Base-by-base conservation (phyloP, 495 filamentous ascomycete species). In the Tricharina praecox region DNA sequence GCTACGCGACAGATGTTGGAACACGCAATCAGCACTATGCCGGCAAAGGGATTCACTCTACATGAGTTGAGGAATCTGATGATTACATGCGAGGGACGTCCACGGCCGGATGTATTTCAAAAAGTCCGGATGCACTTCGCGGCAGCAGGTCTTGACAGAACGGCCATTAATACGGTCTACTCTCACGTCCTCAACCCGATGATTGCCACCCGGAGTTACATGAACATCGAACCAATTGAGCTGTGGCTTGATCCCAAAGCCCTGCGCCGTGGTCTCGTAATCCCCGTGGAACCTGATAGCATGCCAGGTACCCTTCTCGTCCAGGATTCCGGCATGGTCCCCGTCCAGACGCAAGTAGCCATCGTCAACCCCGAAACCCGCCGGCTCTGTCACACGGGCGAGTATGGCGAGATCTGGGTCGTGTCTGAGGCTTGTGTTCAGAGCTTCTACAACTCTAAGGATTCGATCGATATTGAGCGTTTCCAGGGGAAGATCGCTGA, bases 1-100 rank as follows among this genome's bases (percentile, higher is more conserved):
- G 90, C 90, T 23, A 97, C 90, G 1, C 78, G 81, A n/a, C 90
- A 97, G 64, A 97, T 97, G 90, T 69, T 97, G 47, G 92, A 96
- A 60, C 85, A 94, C 59, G 90, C 86, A 21, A 95, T 96, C 71
- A 77, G 69, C 37, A 69, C 34, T n/a, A 86, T 88, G 70, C 78
- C 82, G 19, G 87, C 82, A 21, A 96, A 95, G 64, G 82, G 82
- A 10, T 88, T 87, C 58, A 75, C 79, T 37, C 68, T 97, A 47
- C 85, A 94, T 59, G 90, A 97, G 63, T 67, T 97, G 25, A 95
- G 94, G 69, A 96, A 96, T 62, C 70, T 97, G 70, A 97, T 97
- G 90, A 95, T 97, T 45, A 80, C 87, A 13, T 81, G 86, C 13
- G 90, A 97, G 23, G 70, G 74, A 11, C 69, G 90, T 23, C 90